These are phyloP conservation scores for Backusella sp. DNA, from an alignment of 192 early-diverging fungal genomes.

Conservation along the genomic window DNA sequence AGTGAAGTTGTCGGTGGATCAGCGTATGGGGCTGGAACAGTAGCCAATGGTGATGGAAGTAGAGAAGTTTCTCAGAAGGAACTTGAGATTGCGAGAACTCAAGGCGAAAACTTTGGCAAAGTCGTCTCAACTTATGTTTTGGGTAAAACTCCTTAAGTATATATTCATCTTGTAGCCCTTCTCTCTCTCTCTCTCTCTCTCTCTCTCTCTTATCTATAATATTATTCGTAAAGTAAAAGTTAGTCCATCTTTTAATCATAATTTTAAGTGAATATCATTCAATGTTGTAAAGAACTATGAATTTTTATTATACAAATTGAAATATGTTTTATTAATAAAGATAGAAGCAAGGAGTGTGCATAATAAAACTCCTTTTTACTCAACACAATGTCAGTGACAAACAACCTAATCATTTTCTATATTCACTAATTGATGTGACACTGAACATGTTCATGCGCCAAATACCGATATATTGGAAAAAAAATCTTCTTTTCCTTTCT, in stretches of 20 bases:
- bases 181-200: background rate
- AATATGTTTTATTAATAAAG: too few species aligned
- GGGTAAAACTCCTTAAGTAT: conserved; percentile 11
- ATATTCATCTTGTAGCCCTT: background rate
- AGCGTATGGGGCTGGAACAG: conserved; percentile 38
- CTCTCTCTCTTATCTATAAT: background rate
- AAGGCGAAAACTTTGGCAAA: conserved; percentile 62
- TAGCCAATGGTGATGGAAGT: conserved; percentile 61
- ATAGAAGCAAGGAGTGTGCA: too few species aligned
- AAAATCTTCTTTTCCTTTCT: too few species aligned
- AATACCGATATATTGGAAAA: too few species aligned
- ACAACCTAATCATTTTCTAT: too few species aligned
- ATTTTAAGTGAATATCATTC: background rate
- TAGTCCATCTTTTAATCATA: background rate
- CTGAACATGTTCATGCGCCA: too few species aligned
- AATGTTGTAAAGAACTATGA: background rate
- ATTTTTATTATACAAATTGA: too few species aligned
- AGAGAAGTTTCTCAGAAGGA: conserved; percentile 62
- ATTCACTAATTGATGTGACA: too few species aligned
- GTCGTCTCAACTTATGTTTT: conserved; percentile 34
- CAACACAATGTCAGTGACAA: too few species aligned
- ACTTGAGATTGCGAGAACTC: conserved; percentile 54
- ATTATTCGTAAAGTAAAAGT: background rate
- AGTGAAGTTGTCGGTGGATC: conserved; percentile 28
- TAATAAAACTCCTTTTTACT: too few species aligned